Percentiles rank a stretch among this genome's conserved stretches.
Conservation (phyloP, 169 alveolate species). For the Perkinsus marinus region DNA sequence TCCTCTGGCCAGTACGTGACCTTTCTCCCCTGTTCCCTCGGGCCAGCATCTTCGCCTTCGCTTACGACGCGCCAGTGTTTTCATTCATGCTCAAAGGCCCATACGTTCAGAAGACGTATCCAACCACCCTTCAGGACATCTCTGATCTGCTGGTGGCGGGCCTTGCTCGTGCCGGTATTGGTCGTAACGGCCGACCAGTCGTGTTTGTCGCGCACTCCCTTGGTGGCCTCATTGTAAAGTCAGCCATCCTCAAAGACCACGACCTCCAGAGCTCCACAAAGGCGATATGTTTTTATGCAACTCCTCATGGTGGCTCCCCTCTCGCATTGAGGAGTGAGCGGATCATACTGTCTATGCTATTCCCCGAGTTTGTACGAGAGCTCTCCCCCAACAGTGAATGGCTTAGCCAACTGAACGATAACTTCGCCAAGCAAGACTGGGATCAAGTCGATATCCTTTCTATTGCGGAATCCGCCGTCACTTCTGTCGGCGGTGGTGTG, state of each 20-base stretch:
- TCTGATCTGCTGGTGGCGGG: background rate
- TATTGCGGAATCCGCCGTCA: background rate
- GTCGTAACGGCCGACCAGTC: background rate
- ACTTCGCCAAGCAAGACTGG: background rate
- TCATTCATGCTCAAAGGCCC: background rate
- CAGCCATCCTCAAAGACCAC: background rate
- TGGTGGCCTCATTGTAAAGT: background rate
- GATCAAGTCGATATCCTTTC: background rate
- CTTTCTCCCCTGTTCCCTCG: background rate
- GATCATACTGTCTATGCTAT: background rate
- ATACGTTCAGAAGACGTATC: background rate
- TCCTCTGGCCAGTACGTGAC: background rate
- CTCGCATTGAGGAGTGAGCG: background rate
- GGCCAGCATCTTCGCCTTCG: background rate
- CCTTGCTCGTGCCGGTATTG: background rate
- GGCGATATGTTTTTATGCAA: background rate
- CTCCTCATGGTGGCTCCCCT: background rate
- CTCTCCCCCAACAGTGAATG: background rate
- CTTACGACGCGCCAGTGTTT: background rate
- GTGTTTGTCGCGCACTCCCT: background rate
- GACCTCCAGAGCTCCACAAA: background rate
- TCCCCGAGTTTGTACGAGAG: background rate
- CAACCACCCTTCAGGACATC: background rate
- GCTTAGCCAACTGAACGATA: background rate
- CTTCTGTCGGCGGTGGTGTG: background rate